Evolutionary conservation across 2,329 filamentous ascomycete species (phyloP), one percentile per base, ranked within the genome.

Genomic region (Arthrinium puccinioides): DNA sequence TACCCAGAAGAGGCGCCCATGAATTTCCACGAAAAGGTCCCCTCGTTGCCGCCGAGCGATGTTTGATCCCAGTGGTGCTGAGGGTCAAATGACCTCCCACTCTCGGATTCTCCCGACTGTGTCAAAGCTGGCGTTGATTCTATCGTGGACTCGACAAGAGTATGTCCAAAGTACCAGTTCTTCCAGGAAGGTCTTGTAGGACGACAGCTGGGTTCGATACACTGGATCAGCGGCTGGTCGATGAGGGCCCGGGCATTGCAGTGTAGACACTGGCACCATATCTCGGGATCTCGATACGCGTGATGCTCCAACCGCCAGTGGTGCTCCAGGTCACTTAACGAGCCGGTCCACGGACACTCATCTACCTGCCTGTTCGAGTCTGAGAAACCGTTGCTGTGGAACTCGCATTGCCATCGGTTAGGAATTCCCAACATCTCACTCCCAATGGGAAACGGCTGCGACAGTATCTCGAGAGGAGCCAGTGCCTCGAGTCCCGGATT

Each of bases 291-390:
- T 4, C 46, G 23, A 32, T 56, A 55, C n/a, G 39, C 18, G 16
- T 47, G 45, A 24, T 57, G 55, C 9, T 37, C 25, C 13, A 24
- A 36, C 15, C 32, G 29, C 25, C 53, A 57, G 32, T 57, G 55
- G 19, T 7, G 10, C 3, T 26, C 19, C n/a, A 57, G 41, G 19
- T 48, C 35, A 9, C 42, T 6, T 15, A 52, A 37, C 6, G 52
- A 40, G 4, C 55, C 55, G 3, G 51, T 49, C 54, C 54, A 57
- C 4, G 42, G 16, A 28, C 55, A 57, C 3, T 29, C 13, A n/a
- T n/a, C n/a, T 18, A 44, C 43, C 9, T 39, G 38, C 4, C 43
- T n/a, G 33, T 20, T 10, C 4, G 31, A 14, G 9, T 20, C 3
- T 8, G 31, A 33, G 20, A 11, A 11, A 16, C n/a, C 31, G n/a